Base-by-base conservation (phyloP, 208 protist genomes). In the Trypanosoma platydactyli region DNA sequence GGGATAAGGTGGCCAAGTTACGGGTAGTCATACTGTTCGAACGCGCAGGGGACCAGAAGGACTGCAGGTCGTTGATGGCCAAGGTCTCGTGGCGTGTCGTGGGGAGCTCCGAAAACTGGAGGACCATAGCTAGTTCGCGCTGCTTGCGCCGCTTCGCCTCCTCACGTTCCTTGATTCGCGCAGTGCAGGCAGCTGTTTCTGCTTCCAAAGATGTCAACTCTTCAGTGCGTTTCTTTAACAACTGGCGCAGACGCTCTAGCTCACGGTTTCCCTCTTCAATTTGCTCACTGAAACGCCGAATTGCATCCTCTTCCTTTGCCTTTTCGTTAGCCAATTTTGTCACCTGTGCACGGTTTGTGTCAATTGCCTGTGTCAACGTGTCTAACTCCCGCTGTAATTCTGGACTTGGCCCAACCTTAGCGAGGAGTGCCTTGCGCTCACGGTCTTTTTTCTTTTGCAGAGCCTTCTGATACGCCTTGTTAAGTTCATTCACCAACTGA, bases 41-140 rank as follows among this genome's bases (percentile, higher is more conserved):
- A 30, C 12, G 35, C 22, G 71, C 56, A 40, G 51, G 50, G 24
- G 49, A 38, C 50, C 50, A 63, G 24, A 91, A 91, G n/a, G 69
- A 80, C 42, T 77, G 77, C 42, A 91, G 73, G 64, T 91, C 85
- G 54, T 88, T 76, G 64, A 91, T 91, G 40, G 80, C 75, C 30
- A 91, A 69, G 16, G 80, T 79, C 65, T 88, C 82, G 67, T 91
- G 79, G 55, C 81, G 79, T 45, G 75, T 84, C 25, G 81, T 56
- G 16, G 58, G 45, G 0, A 71, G 58, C 48, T 86, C 79, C 30
- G 81, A 65, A 55, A 80, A 80, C 11, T 71, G 73, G 64, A 81
- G 73, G 18, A 78, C 75, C 33, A 63, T 65, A 62, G 78, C 74
- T 20, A 50, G 22, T 33, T 63, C 58, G 38, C 49, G 18, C 33